Evolutionary conservation across 768 basidiomycete genomes (phyloP), one percentile per base, ranked within the genome.

Genomic region (Gymnopilus junonius): DNA sequence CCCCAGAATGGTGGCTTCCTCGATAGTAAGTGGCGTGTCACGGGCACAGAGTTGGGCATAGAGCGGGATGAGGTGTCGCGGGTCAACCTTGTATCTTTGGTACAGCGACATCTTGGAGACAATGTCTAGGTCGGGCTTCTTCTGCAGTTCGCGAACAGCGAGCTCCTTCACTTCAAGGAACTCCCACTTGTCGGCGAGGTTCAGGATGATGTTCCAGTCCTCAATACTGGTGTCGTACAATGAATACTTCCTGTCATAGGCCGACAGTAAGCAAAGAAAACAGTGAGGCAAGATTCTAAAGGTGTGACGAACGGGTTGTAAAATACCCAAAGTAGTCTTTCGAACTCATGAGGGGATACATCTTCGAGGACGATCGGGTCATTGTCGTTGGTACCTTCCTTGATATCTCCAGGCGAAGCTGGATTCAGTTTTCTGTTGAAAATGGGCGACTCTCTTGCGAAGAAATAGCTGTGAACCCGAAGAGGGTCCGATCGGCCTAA

Each of bases 191-290:
- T 84, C 77, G 0, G 90, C 84, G 0, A 92, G 83, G 1, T 79
- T 78, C 0, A 92, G 72, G 34, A 92, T 87, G 0, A 79, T 76
- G 0, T 79, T 74, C 91, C 91, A 92, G 20, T 82, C 80, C 0
- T 79, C 76, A 5, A 83, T 74, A 0, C 74, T 71, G 0, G 85
- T 80, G 0, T 83, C 75, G 59, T 90, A 89, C 10, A 84, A 75
- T 0, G 85, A 85, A 58, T 89, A 89, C 62, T 76, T 77, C 0
- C 89, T 91, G 67, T n/a, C 53, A 54, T 2, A 53, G 8, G 23
- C n/a, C 27, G 8, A 55, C 4, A 62, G 50, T 34, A 5, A 59
- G 14, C 25, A 34, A 25, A 39, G 7, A 4, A 17, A 20, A 20
- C 21, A 21, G 20, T 58, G 23, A 25, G 59, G 17, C 15, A 14